Percentiles rank a stretch among this genome's conserved stretches.
phyloP scores from a whole-genome alignment of 2,329 filamentous ascomycete genomes.

The Fusarium begoniae region DNA sequence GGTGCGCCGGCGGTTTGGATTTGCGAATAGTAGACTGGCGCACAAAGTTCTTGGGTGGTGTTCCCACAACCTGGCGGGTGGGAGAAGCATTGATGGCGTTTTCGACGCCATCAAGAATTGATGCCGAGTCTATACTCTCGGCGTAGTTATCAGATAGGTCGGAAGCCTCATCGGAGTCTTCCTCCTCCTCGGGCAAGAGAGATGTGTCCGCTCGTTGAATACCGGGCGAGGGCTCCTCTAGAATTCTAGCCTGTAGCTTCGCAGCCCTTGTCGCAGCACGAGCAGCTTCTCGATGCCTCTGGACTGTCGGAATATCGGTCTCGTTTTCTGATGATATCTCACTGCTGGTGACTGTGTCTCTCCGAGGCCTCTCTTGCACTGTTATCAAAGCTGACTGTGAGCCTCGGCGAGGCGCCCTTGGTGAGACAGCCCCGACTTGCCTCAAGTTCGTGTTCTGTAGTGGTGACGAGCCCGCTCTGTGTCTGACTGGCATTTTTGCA shows the following conservation, averaged over 20 bases:
- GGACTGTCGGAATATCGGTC: constrained; percentile 72
- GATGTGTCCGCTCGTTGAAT: constrained; percentile 59
- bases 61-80: constrained; percentile 68
- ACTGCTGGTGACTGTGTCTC: constrained; percentile 83
- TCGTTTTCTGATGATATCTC: constrained; percentile 87
- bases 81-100: constrained; percentile 66
- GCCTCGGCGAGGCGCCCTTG: constrained; percentile 65
- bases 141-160: constrained; percentile 73
- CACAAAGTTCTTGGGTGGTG: constrained; percentile 67
- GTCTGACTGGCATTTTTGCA: constrained; percentile 90
- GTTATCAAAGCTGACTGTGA: constrained; percentile 77
- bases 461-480: constrained; percentile 88
- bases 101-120: constrained; percentile 73
- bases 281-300: constrained; percentile 69
- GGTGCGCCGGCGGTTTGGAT: constrained; percentile 64
- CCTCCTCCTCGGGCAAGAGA: constrained; percentile 65
- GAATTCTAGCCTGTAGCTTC: constrained; percentile 51
- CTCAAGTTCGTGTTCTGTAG: constrained; percentile 72
- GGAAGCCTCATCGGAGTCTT: constrained; percentile 69
- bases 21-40: constrained; percentile 72
- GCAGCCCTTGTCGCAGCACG: constrained; percentile 61
- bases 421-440: constrained; percentile 60
- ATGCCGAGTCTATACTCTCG: constrained; percentile 75
- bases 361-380: constrained; percentile 73
- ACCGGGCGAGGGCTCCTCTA: constrained; percentile 51